Conservation (phyloP, 306 rosid species). For the Quercus gilva region DNA sequence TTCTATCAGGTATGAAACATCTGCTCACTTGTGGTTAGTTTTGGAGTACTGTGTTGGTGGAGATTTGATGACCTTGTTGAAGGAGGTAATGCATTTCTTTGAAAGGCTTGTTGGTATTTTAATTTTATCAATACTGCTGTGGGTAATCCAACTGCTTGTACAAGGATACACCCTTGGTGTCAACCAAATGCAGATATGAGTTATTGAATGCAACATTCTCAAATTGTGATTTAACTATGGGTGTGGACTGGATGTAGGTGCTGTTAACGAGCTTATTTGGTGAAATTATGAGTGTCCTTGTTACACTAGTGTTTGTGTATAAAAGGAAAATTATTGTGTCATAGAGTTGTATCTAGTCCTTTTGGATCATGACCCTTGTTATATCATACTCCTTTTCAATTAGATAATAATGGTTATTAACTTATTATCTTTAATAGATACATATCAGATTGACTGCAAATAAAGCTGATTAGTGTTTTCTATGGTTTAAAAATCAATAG, state of each 20-base stretch:
- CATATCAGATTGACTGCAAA: background rate
- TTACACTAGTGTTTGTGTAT: background rate
- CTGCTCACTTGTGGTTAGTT: constrained; percentile 97
- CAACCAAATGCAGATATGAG: background rate
- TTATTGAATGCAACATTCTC: background rate
- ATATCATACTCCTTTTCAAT: background rate
- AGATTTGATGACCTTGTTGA: constrained; percentile 74
- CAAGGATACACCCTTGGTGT: background rate
- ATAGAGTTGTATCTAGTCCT: background rate
- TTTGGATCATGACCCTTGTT: background rate
- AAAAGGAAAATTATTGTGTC: background rate
- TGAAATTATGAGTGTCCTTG: background rate
- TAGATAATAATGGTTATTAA: background rate
- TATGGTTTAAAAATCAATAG: background rate
- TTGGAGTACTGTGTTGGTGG: constrained; percentile 98
- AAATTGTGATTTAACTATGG: background rate
- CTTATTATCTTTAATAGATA: background rate
- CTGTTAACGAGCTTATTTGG: background rate
- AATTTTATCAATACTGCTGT: background rate
- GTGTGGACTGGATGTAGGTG: background rate
- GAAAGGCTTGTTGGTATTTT: background rate
- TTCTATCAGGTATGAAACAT: constrained; percentile 82
- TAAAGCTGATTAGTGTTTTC: background rate
- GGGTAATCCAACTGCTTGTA: background rate
- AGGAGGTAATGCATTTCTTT: constrained; percentile 55